Base-by-base conservation (phyloP, 768 basidiomycete species). In the Cubamyces lactineus region DNA sequence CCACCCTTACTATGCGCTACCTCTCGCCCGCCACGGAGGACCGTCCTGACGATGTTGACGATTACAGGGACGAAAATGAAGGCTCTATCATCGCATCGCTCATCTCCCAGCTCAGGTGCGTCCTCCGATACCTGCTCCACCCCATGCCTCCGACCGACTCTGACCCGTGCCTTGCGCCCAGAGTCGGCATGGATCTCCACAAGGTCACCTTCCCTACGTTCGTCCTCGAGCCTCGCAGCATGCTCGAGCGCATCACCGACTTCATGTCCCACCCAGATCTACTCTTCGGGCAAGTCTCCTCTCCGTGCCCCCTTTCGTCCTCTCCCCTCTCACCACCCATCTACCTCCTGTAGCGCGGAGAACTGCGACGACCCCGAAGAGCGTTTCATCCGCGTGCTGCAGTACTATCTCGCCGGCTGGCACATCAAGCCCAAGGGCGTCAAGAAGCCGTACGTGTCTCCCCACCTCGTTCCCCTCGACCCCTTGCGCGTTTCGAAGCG, bases 251-350 rank as follows among this genome's bases (percentile, higher is more conserved):
- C 67, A 96, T 99, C 70, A 98, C 97, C 38, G 96, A 99, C 79
- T 99, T 99, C 77, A 96, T 98, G 89, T 90, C 94, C 59, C 97
- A 98, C 76, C 95, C 97, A 30, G 96, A 99, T 78, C 88, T 98
- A 72, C 85, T 98, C 70, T 96, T 96, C 77, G 92, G 93, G 94
- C 86, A 75, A 76, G 91, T 80, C 30, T 58, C 63, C 45, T 34
- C 50, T 43, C 45, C 59, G 48, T 28, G 28, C 28, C 65, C 52
- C 58, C 67, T 53, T 45, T 53, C 58, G 28, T 24, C 43, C 47
- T 26, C 39, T 16, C n/a, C 28, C 39, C 15, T 21, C 42, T 11
- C 51, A 16, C 48, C 23, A 7, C 24, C 57, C 39, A 53, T 60
- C 53, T 51, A 66, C 59, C 59, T 23, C 21, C 30, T 34, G 24